A percentile compares a stretch with the other conserved stretches of the same genome.
These are phyloP conservation scores for Trametes meyenii DNA, from an alignment of 768 basidiomycete species.

Conservation along the genomic window DNA sequence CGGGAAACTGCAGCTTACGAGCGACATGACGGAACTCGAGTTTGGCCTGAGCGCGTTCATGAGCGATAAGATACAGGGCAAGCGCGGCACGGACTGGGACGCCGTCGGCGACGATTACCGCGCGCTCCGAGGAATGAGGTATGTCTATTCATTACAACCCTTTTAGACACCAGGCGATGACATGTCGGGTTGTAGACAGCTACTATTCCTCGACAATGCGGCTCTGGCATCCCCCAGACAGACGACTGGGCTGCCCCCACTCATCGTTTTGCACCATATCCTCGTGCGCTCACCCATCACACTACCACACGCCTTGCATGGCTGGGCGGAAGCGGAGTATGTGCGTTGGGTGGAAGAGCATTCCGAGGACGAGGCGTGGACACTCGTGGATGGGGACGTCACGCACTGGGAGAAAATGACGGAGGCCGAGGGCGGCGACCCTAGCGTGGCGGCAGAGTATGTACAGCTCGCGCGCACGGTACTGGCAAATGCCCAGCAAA, in stretches of 20 bases:
- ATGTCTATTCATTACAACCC: not conserved
- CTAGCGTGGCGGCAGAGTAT: slow-evolving; percentile 57
- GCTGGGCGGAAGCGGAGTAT: slow-evolving; percentile 96
- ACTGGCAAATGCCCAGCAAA: slow-evolving; percentile 44
- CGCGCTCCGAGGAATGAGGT: slow-evolving; percentile 86
- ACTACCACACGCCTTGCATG: slow-evolving; percentile 86
- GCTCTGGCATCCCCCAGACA: slow-evolving; percentile 64
- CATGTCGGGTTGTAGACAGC: slow-evolving; percentile 52
- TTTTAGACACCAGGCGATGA: not conserved
- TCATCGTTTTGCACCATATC: slow-evolving; percentile 91
- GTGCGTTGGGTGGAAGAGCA: slow-evolving; percentile 97
- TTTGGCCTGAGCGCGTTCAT: slow-evolving; percentile 86
- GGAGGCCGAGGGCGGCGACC: slow-evolving; percentile 56
- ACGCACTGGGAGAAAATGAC: slow-evolving; percentile 76
- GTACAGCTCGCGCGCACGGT: slow-evolving; percentile 70
- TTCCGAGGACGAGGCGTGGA: slow-evolving; percentile 74
- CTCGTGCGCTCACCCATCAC: slow-evolving; percentile 86
- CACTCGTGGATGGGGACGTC: slow-evolving; percentile 78
- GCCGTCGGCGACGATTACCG: slow-evolving; percentile 86
- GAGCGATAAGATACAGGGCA: slow-evolving; percentile 50
- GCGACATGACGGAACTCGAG: slow-evolving; percentile 96
- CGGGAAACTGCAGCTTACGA: slow-evolving; percentile 92
- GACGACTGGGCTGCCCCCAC: slow-evolving; percentile 79
- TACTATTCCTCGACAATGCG: slow-evolving; percentile 86
- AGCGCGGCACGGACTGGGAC: slow-evolving; percentile 69